phyloP scores from a whole-genome alignment of 2,329 filamentous ascomycete genomes.

The Pseudogymnoascus sp. region DNA sequence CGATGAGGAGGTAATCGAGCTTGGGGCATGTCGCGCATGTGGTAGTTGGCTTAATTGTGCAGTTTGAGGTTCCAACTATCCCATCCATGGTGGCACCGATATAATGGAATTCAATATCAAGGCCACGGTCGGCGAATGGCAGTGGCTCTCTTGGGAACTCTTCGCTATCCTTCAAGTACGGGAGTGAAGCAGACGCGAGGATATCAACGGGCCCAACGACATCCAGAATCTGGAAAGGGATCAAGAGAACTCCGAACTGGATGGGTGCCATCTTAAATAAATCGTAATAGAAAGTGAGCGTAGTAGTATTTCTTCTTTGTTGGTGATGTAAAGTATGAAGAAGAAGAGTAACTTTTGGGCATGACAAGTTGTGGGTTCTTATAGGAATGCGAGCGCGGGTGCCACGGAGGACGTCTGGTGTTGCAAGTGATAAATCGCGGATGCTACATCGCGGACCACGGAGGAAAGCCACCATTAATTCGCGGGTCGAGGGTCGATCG shows the following conservation, averaged over 20 bases:
- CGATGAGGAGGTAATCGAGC: constrained; percentile 33
- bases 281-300: neutral
- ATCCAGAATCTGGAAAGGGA: constrained; percentile 24
- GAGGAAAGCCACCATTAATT: neutral
- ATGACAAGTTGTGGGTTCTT: neutral
- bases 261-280: constrained; percentile 20
- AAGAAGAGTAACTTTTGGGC: neutral
- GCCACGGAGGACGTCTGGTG: neutral
- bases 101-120: constrained; percentile 30
- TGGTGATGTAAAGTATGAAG: neutral
- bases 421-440: constrained; percentile 1
- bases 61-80: constrained; percentile 19
- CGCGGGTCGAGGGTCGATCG: neutral
- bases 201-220: constrained; percentile 23
- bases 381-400: neutral
- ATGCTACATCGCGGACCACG: neutral
- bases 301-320: neutral
- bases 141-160: neutral
- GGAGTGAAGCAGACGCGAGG: constrained; percentile 12
- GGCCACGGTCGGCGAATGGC: constrained; percentile 17
- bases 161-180: neutral
- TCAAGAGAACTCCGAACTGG: constrained; percentile 23
- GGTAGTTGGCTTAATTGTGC: constrained; percentile 25
- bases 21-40: constrained; percentile 32
- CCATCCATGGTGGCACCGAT: constrained; percentile 29